Evolutionary conservation across 495 filamentous ascomycete genomes (phyloP).

Genomic region (Aspergillus cavernicola): DNA sequence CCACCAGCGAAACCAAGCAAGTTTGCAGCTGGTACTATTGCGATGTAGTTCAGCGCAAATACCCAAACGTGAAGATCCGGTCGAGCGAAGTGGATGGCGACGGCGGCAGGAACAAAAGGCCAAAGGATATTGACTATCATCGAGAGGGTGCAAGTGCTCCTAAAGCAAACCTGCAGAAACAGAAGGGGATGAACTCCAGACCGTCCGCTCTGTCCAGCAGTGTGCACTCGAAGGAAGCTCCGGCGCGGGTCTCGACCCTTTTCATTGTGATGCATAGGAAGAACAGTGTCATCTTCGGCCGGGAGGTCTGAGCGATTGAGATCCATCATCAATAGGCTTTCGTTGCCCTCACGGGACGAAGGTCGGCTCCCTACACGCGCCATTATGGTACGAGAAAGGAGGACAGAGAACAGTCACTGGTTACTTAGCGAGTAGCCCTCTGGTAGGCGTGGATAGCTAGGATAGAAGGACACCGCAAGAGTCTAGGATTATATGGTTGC

Average conservation of each 20-base stretch:
- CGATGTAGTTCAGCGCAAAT: slow-evolving; percentile 69
- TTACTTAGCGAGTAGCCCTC: neutral
- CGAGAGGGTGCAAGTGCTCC: slow-evolving; percentile 52
- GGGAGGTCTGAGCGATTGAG: neutral
- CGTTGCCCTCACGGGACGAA: slow-evolving; percentile 1
- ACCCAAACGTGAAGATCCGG: slow-evolving; percentile 59
- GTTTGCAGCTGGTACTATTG: slow-evolving; percentile 88
- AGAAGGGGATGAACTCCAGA: slow-evolving; percentile 56
- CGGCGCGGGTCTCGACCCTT: slow-evolving; percentile 16
- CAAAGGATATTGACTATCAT: slow-evolving; percentile 66
- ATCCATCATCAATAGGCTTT: slow-evolving; percentile 1
- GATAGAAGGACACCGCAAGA: neutral
- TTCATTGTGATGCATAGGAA: slow-evolving; percentile 27
- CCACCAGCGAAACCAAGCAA: slow-evolving; percentile 81
- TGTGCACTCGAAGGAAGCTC: slow-evolving; percentile 45
- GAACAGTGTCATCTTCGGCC: slow-evolving; percentile 15
- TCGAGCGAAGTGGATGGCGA: slow-evolving; percentile 60
- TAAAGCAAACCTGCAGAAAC: slow-evolving; percentile 58
- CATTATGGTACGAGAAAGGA: neutral
- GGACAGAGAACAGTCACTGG: neutral
- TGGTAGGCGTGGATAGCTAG: neutral
- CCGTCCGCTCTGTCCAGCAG: slow-evolving; percentile 63
- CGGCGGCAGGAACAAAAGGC: slow-evolving; percentile 68
- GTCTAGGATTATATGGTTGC: neutral
- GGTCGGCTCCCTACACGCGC: neutral